Percentiles rank a stretch among this genome's conserved stretches.
phyloP scores from a whole-genome alignment of 441 rosid species.

The Hura crepitans region DNA sequence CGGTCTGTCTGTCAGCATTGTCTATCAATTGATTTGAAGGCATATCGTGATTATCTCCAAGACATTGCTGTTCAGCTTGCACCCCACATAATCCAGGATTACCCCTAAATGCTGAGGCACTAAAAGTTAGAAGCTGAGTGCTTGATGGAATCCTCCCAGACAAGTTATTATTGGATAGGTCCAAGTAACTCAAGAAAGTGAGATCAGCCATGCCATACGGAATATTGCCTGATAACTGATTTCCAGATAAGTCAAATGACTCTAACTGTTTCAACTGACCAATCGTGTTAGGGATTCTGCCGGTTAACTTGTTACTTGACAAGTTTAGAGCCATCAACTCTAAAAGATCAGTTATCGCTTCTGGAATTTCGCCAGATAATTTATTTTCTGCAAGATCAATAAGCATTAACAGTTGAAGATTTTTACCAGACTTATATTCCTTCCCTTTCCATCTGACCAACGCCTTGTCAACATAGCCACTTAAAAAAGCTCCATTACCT shows the following conservation, averaged over 20 bases:
- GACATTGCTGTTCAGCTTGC: too few species aligned
- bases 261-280: background rate
- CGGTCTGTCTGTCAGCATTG: too few species aligned
- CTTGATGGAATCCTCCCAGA: too few species aligned
- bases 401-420: conserved; percentile 13
- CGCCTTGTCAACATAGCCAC: conserved; percentile 1
- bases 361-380: conserved; percentile 16
- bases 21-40: too few species aligned
- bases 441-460: conserved; percentile 26
- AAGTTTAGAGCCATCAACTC: conserved; percentile 10
- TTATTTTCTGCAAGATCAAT: conserved; percentile 26
- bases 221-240: conserved; percentile 1
- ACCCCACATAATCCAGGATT: too few species aligned
- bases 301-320: conserved; percentile 18
- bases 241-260: conserved; percentile 14
- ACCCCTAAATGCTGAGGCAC: too few species aligned
- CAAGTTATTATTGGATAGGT: too few species aligned
- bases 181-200: too few species aligned
- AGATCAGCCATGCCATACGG: too few species aligned
- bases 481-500: background rate
- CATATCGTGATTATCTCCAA: too few species aligned
- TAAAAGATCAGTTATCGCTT: background rate
- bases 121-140: too few species aligned
- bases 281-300: conserved; percentile 4
- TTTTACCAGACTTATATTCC: background rate